Conservation (phyloP, 2,329 filamentous ascomycete genomes). For the Thyridium curvatum region DNA sequence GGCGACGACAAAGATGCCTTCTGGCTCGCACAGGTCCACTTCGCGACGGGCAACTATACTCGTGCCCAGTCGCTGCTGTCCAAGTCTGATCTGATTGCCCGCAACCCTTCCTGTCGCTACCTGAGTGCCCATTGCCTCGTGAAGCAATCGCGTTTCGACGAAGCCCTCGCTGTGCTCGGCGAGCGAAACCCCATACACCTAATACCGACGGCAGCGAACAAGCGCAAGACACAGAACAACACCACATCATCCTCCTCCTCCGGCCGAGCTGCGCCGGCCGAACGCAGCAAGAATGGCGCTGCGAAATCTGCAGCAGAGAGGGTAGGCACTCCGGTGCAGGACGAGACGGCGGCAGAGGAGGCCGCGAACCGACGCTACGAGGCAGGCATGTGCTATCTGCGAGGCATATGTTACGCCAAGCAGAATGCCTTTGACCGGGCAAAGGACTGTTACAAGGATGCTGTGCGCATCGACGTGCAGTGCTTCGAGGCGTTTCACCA, state of each 20-base stretch:
- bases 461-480: conserved; percentile 92
- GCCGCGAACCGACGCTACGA: conserved; percentile 76
- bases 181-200: conserved; percentile 93
- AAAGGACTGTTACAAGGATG: conserved; percentile 97
- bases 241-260: conserved; percentile 6
- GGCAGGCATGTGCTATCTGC: conserved; percentile 93
- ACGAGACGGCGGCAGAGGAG: conserved; percentile 53
- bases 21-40: conserved; percentile 97
- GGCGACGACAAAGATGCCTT: conserved; percentile 92
- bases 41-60: conserved; percentile 89
- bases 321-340: conserved; percentile 6
- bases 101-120: conserved; percentile 84
- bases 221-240: conserved; percentile 63
- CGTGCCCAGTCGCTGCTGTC: conserved; percentile 82
- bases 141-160: conserved; percentile 84
- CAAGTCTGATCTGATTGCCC: conserved; percentile 72
- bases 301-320: conserved; percentile 16
- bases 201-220: conserved; percentile 57
- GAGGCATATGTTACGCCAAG: conserved; percentile 91
- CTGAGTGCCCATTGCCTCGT: conserved; percentile 91
- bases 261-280: conserved; percentile 1
- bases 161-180: conserved; percentile 78
- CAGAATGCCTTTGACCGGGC: conserved; percentile 96
- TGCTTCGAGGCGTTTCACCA: conserved; percentile 98
- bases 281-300: conserved; percentile 17